Evolutionary conservation across 2,329 filamentous ascomycete genomes (phyloP).

Genomic region (Magnaporthiopsis incrustans): DNA sequence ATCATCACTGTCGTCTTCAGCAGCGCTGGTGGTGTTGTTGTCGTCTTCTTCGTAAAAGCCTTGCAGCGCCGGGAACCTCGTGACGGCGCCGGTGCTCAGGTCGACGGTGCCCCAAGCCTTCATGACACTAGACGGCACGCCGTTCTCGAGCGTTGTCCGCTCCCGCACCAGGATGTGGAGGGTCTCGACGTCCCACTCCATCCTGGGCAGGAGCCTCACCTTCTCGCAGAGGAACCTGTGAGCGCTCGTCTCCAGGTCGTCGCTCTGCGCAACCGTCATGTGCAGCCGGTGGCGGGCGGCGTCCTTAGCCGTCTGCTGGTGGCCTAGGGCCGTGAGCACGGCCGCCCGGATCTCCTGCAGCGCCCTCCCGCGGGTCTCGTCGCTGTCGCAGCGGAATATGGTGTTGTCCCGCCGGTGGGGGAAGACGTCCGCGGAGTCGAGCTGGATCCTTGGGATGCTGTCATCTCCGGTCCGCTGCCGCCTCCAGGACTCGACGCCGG

Average conservation of each 20-base stretch:
- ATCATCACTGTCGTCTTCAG: background rate
- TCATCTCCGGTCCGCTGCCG: background rate
- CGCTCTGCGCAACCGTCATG: conserved; percentile 53
- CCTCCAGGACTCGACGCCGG: conserved; percentile 18
- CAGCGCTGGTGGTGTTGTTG: background rate
- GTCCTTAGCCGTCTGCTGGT: conserved; percentile 11
- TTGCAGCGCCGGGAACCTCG: conserved; percentile 15
- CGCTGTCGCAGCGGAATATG: conserved; percentile 32
- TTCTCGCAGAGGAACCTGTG: conserved; percentile 46
- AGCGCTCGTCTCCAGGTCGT: conserved; percentile 33
- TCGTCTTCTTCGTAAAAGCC: conserved; percentile 15
- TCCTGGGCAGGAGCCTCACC: conserved; percentile 34
- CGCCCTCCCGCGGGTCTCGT: conserved; percentile 11
- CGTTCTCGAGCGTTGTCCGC: conserved; percentile 18
- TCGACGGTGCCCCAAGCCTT: conserved; percentile 45
- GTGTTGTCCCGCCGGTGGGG: conserved; percentile 41
- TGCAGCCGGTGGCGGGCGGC: conserved; percentile 34
- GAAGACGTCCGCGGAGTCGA: conserved; percentile 40
- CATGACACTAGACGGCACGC: conserved; percentile 38
- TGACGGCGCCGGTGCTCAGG: conserved; percentile 16
- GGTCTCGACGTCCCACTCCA: conserved; percentile 40
- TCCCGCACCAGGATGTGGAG: conserved; percentile 48
- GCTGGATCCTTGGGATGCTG: conserved; percentile 17
- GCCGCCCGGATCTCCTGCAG: conserved; percentile 26
- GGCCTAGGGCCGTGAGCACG: conserved; percentile 29